Base-by-base conservation (phyloP, 2,329 filamentous ascomycete genomes). In the Aspergillus pseudoterreus region DNA sequence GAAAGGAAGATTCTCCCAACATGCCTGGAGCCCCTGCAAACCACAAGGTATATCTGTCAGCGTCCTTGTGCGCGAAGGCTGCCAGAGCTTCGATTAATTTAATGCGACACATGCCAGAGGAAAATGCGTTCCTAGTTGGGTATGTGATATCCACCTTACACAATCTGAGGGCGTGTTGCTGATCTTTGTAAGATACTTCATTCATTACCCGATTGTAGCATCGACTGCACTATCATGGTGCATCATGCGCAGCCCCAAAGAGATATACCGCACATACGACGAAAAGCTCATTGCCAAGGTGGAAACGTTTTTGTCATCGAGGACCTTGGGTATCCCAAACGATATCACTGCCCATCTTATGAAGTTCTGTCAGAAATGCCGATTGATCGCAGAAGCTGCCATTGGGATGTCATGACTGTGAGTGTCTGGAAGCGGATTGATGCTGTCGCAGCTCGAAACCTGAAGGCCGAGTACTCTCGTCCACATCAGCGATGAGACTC, bases 131-230 rank as follows among this genome's bases (percentile, higher is more conserved):
- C 10, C 19, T 56, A 11, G 44, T 51, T 4, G 57, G 55, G 57
- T 59, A 47, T 19, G 57, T 49, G 11, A 19, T 21, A 21, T 8
- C 24, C 3, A n/a, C 6, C 2, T 19, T 45, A 6, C 17, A 27
- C 2, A 4, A 2, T 15, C 21, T 11, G 10, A 8, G 1, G 6
- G 11, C 33, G 11, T 14, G 12, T n/a, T 41, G 10, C 24, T 32
- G 44, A 44, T 21, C 6, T 19, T 39, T 21, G 15, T 15, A n/a
- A 57, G 57, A 17, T 50, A 56, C 6, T 41, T 55, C 1, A 36
- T 57, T 5, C 50, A 59, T 45, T 59, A 57, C 39, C 53, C 57
- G 11, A 53, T 57, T 6, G 47, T 59, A 4, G 55, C 55, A 12
- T 46, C 55, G 17, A 52, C 47, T 27, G 52, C 55, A 4, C 55